Conservation (phyloP, 1,139 yeast species). For the Lodderomyces parapsilosis region DNA sequence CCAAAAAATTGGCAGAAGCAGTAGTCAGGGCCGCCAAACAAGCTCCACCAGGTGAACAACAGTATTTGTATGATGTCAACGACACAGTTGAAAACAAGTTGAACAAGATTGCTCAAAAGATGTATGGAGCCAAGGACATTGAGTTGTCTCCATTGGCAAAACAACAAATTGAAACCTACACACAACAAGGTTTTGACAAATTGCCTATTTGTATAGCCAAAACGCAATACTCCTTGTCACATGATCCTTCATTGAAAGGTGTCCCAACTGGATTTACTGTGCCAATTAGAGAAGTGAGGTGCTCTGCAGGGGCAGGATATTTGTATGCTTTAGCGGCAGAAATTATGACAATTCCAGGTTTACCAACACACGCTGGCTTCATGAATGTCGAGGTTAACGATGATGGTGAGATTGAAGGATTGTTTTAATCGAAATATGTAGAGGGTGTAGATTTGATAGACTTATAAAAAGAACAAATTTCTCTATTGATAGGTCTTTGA, state of each 20-base stretch:
- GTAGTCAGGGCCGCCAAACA: slow-evolving; percentile 58
- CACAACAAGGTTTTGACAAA: slow-evolving; percentile 68
- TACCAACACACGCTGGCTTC: slow-evolving; percentile 79
- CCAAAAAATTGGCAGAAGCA: slow-evolving; percentile 65
- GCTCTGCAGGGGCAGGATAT: slow-evolving; percentile 82
- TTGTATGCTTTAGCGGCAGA: slow-evolving; percentile 81
- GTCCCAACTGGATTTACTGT: slow-evolving; percentile 77
- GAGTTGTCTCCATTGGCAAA: slow-evolving; percentile 68
- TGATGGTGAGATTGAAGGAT: slow-evolving; percentile 77
- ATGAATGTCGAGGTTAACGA: slow-evolving; percentile 82
- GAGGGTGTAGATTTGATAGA: slow-evolving; percentile 6
- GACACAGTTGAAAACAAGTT: slow-evolving; percentile 65
- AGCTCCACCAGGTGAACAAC: slow-evolving; percentile 37
- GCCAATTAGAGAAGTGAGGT: slow-evolving; percentile 78
- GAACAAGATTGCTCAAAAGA: slow-evolving; percentile 61
- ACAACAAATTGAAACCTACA: slow-evolving; percentile 63
- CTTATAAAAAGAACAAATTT: slow-evolving; percentile 1
- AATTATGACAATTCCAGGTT: slow-evolving; percentile 81
- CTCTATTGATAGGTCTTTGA: slow-evolving; percentile 6
- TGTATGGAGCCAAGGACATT: slow-evolving; percentile 74
- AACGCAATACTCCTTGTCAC: slow-evolving; percentile 80
- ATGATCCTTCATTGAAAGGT: slow-evolving; percentile 78
- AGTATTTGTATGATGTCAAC: slow-evolving; percentile 60
- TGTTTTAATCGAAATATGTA: slow-evolving; percentile 46
- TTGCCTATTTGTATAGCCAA: slow-evolving; percentile 82